Evolutionary conservation across 805 yeast genomes (phyloP).

Genomic region (Zygosaccharomyces gambellarensis): DNA sequence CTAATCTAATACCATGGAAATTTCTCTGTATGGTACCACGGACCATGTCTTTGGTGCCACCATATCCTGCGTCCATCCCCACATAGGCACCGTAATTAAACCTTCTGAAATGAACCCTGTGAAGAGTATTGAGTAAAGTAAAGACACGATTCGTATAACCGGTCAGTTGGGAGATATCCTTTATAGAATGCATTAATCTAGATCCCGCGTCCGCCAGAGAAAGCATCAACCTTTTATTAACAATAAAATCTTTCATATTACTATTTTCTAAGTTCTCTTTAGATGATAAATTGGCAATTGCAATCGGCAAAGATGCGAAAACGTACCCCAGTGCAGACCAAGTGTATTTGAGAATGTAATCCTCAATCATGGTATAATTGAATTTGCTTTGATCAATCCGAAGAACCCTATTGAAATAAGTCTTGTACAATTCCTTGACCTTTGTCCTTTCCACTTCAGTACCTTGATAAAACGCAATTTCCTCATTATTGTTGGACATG

Average conservation of each 20-base stretch:
- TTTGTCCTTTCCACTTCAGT: conserved; percentile 69
- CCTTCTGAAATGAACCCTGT: conserved; percentile 65
- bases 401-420: conserved; percentile 51
- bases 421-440: conserved; percentile 53
- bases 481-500: conserved; percentile 84
- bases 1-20: conserved; percentile 76
- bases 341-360: conserved; percentile 79
- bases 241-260: conserved; percentile 82
- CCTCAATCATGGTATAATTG: conserved; percentile 70
- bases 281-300: conserved; percentile 46
- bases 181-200: conserved; percentile 87
- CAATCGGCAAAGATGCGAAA: conserved; percentile 84
- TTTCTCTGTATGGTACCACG: conserved; percentile 77
- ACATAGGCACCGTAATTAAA: conserved; percentile 37
- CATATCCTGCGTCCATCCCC: conserved; percentile 2
- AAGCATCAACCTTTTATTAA: conserved; percentile 84
- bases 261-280: conserved; percentile 40
- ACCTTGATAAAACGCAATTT: conserved; percentile 91
- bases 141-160: conserved; percentile 88
- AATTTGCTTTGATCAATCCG: conserved; percentile 56
- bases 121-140: conserved; percentile 67
- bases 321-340: conserved; percentile 96
- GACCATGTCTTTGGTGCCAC: conserved; percentile 41
- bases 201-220: conserved; percentile 94
- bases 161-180: conserved; percentile 84